Evolutionary conservation across 2,329 filamentous ascomycete genomes (phyloP).

Genomic region (Penicillium sp.): DNA sequence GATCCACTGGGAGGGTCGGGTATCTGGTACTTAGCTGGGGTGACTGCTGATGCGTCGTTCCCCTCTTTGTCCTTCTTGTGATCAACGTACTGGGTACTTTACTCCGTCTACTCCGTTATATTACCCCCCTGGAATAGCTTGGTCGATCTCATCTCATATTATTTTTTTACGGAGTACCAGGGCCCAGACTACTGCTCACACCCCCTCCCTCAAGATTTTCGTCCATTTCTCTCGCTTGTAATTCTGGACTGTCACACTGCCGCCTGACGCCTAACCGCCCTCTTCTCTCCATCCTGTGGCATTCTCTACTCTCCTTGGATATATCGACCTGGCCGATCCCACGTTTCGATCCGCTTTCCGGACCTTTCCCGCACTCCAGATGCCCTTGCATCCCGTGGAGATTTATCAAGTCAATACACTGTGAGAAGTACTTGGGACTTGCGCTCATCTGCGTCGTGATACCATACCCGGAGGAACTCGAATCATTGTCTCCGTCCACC

Average conservation of each 20-base stretch:
- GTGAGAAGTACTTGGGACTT: not conserved
- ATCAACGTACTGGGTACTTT: slow-evolving; percentile 1
- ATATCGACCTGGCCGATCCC: slow-evolving; percentile 4
- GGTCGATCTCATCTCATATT: not conserved
- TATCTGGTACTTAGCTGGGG: slow-evolving; percentile 17
- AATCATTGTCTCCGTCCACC: slow-evolving; percentile 10
- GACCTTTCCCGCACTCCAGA: slow-evolving; percentile 1
- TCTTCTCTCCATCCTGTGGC: not conserved
- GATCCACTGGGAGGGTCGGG: slow-evolving; percentile 16
- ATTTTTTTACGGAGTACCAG: slow-evolving; percentile 3
- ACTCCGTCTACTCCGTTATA: too few relatives aligned
- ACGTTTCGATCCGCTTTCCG: slow-evolving; percentile 5
- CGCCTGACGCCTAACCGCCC: slow-evolving; percentile 17
- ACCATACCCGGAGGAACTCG: not conserved
- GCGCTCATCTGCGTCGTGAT: not conserved
- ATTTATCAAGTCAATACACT: not conserved
- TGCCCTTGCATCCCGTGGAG: slow-evolving; percentile 3
- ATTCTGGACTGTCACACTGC: slow-evolving; percentile 9
- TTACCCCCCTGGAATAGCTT: slow-evolving; percentile 8
- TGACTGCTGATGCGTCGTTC: not conserved
- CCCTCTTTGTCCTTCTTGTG: not conserved
- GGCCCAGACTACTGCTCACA: slow-evolving; percentile 17
- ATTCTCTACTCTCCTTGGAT: not conserved
- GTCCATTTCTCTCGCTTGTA: slow-evolving; percentile 14
- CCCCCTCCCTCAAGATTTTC: slow-evolving; percentile 12